Percentiles rank a stretch among this genome's conserved stretches.
phyloP scores from a whole-genome alignment of 2,329 filamentous ascomycete species.

The Aureobasidium sp. region DNA sequence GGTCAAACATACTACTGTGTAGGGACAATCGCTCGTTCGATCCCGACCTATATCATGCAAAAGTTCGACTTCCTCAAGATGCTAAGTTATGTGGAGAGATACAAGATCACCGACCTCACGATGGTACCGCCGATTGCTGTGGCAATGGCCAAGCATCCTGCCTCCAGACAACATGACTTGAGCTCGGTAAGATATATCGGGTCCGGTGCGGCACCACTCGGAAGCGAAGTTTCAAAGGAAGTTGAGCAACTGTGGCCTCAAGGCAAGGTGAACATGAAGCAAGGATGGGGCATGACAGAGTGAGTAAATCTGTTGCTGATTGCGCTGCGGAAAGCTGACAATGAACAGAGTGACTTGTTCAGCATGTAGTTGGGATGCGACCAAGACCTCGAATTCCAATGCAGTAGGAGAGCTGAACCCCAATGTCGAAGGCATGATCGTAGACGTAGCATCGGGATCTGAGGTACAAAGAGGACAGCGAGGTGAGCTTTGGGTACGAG shows the following conservation, averaged over 20 bases:
- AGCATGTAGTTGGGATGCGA: constrained; percentile 55
- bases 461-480: constrained; percentile 43
- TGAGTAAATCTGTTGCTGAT: constrained; percentile 24
- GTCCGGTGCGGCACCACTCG: constrained; percentile 60
- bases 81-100: constrained; percentile 59
- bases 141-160: constrained; percentile 62
- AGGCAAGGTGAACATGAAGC: constrained; percentile 47
- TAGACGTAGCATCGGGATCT: constrained; percentile 48
- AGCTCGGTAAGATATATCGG: constrained; percentile 53
- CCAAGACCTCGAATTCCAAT: constrained; percentile 33
- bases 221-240: constrained; percentile 37
- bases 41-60: constrained; percentile 70
- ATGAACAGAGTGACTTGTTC: constrained; percentile 54
- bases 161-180: constrained; percentile 58
- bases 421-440: constrained; percentile 61
- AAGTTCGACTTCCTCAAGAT: constrained; percentile 68
- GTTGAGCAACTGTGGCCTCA: constrained; percentile 49
- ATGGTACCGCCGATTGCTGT: constrained; percentile 71
- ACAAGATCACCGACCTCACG: constrained; percentile 57
- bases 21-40: constrained; percentile 45
- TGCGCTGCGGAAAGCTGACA: not conserved
- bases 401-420: constrained; percentile 60
- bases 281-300: constrained; percentile 88
- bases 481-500: constrained; percentile 66
- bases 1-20: constrained; percentile 61